Base-by-base conservation (phyloP, 78 protist genomes). In the Capsaspora owczarzaki region DNA sequence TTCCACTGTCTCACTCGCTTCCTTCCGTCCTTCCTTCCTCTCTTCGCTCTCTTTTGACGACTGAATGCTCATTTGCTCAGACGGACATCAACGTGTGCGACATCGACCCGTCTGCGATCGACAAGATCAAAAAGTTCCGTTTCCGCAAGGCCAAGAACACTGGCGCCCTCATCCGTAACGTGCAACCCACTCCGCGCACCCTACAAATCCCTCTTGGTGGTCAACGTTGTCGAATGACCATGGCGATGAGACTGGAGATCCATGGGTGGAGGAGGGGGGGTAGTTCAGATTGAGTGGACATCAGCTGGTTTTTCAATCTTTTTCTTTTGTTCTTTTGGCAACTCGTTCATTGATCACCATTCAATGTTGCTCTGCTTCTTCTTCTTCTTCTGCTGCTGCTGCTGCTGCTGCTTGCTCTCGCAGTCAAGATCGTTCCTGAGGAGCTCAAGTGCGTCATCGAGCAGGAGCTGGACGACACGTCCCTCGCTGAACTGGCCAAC, bases 401-500 rank as follows among this genome's bases (percentile, higher is more conserved):
- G 5, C 43, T 40, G 56, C n/a, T n/a, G n/a, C n/a, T n/a, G n/a
- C n/a, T n/a, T n/a, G n/a, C n/a, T n/a, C n/a, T 37, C 38, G 69
- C 63, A 85, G 88, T 88, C 33, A 78, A 74, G 66, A 68, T 83
- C 29, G 91, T 84, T 16, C 43, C 46, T 25, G 53, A 56, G 38
- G 60, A 22, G 4, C 66, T 56, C 31, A 31, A 47, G 75, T 63
- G 80, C 47, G 77, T 53, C 10, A 42, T 88, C 46, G 91, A 83
- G 31, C 82, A 81, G 0, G 61, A 51, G 29, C 20, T 79, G 40
- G 79, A 80, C n/a, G 82, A 84, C 31, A 38, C 40, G 41, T 78
- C 87, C 40, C 70, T 88, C 60, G 91, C 80, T 29, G 76, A 88
- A 29, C 71, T 88, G 29, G 82, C 68, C 27, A 86, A 80, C n/a